phyloP scores from a whole-genome alignment of 1,139 yeast genomes.

The Debaryomyces sp. region DNA sequence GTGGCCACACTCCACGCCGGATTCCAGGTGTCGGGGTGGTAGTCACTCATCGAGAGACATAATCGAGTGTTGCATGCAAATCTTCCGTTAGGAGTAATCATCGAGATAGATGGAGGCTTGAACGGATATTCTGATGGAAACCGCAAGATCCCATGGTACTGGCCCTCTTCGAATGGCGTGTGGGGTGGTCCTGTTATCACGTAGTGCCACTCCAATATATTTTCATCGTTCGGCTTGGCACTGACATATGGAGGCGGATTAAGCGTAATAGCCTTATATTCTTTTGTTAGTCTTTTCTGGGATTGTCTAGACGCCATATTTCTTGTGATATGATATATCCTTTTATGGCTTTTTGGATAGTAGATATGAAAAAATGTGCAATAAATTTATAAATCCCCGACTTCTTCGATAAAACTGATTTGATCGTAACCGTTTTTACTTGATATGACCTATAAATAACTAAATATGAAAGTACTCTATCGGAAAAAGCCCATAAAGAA shows the following conservation, averaged over 20 bases:
- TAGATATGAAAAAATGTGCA: not conserved
- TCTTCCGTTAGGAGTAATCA: slow-evolving; percentile 86
- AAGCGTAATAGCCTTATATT: slow-evolving; percentile 71
- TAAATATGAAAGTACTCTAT: not conserved
- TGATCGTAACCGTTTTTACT: not conserved
- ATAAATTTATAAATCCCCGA: not conserved
- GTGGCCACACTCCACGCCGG: slow-evolving; percentile 95
- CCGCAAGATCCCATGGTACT: slow-evolving; percentile 82
- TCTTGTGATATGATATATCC: not conserved
- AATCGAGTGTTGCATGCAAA: slow-evolving; percentile 77
- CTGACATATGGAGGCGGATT: slow-evolving; percentile 80
- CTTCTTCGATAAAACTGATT: not conserved
- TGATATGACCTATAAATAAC: not conserved
- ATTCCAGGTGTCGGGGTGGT: slow-evolving; percentile 93
- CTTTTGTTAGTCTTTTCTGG: slow-evolving; percentile 64
- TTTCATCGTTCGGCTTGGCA: slow-evolving; percentile 83
- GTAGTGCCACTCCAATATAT: slow-evolving; percentile 78
- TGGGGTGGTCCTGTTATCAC: slow-evolving; percentile 84
- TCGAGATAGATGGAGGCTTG: slow-evolving; percentile 88
- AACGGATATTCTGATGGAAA: slow-evolving; percentile 91
- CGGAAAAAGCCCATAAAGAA: not conserved
- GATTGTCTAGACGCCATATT: slow-evolving; percentile 54
- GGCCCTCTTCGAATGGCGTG: slow-evolving; percentile 84
- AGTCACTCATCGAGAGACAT: slow-evolving; percentile 88
- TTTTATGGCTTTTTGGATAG: not conserved